Evolutionary conservation across 805 yeast genomes (phyloP), one percentile per base, ranked within the genome.

Genomic region (Teunomyces atbi): DNA sequence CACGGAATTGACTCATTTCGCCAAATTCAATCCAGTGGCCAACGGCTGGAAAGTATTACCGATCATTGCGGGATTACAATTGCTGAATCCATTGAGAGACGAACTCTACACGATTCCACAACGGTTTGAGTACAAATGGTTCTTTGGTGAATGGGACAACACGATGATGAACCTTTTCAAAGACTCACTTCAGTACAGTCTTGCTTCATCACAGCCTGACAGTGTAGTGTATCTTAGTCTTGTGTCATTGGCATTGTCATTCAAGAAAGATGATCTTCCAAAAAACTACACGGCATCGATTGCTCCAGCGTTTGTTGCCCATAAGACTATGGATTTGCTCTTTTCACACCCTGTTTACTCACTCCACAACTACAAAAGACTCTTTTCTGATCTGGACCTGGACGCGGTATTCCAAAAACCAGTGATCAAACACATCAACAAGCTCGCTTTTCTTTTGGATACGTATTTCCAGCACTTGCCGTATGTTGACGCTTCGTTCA

Each of bases 31-130:
- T 49, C 71, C 63, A 0, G 21, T 42, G 2, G 53, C 42, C 2
- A 71, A 68, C 47, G 57, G 68, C 46, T 74, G 81, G 81, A 78
- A 75, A 54, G 69, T 69, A 1, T 49, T 76, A 16, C 82, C 83
- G 0, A 59, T 79, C 1, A 55, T 77, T 6, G 54, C 77, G 0
- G 84, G 84, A 0, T 57, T 79, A 13, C 47, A 65, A 3, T 53
- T 74, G 3, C 66, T 80, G 2, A 64, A 63, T 36, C 63, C 53
- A 20, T 43, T 73, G 49, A 55, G 73, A 50, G 61, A 66, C 48
- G 57, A 66, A 47, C 52, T 71, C 36, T 55, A 63, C 55, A 52
- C 71, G 48, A 15, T 62, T 37, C 47, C 55, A 45, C 61, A 66
- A 40, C 30, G 56, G 3, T 11, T 68, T 8, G 57, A 61, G 44